Evolutionary conservation across 768 basidiomycete genomes (phyloP), one percentile per base, ranked within the genome.

Genomic region (Macrocybe gigantea): DNA sequence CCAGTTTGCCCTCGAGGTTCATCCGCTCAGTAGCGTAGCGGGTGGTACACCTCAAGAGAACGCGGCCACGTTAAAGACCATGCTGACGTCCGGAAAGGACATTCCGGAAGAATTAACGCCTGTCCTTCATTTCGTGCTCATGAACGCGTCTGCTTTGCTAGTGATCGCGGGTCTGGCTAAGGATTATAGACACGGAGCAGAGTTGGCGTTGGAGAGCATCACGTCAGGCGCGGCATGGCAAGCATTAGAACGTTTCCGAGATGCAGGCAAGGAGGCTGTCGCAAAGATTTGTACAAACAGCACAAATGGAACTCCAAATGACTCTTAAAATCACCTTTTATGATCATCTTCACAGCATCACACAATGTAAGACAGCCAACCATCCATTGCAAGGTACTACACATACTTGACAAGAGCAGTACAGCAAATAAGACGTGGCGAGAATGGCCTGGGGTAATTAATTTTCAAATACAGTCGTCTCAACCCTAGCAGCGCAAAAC

Each of bases 81-180:
- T 96, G 57, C 72, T 97, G 22, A 74, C 68, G 2, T 78, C 78
- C 1, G 81, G 80, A 1, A 64, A 67, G 4, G 60, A 75, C 13
- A 70, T 83, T n/a, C 82, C 85, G 0, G 68, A 70, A 46, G 65
- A 64, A 4, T 61, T 92, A 49, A 70, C 66, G 7, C 77, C 93
- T 0, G 75, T 95, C 34, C 65, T 83, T 42, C 83, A 96, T 58
- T 98, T 93, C 61, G 90, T 98, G 50, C 67, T 93, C 49, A 68
- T 98, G 68, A 97, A 99, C 58, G 80, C 94, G 2, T 83, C 93
- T 5, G 94, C 93, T 10, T 63, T 98, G 48, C 68, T 99, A 37
- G 83, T 93, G 29, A 82, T 97, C 3, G 83, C 90, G 5, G 93
- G 93, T 5, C 49, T 85, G 39, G 92, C 86, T 14, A 62, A 62